Evolutionary conservation across 768 basidiomycete species (phyloP), one percentile per base, ranked within the genome.

Genomic region (Kwoniella europaea): DNA sequence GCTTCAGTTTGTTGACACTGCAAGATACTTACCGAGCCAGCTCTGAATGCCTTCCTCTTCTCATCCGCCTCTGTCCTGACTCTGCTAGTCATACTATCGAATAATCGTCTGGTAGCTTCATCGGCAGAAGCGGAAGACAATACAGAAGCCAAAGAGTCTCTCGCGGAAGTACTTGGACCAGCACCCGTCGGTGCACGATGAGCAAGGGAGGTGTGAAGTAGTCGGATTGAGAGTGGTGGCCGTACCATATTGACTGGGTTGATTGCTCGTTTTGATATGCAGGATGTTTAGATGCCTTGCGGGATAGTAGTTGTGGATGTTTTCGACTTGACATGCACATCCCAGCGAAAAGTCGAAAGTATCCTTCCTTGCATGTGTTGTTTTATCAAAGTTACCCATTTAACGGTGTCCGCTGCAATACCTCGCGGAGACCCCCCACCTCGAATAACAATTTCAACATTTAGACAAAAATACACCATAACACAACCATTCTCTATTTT

Each of bases 141-240:
- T 16, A 44, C 27, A 12, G 67, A 68, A 18, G 67, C 60, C 2
- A 68, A 27, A 1, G 50, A 42, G 16, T 68, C 67, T 20, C 67
- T 60, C 10, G 61, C 20, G 20, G 68, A 56, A 3, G 24, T 46
- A 24, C 20, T 27, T 62, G 61, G 15, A 22, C 20, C 13, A 4
- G 46, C 12, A 12, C 56, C 66, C 5, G 66, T 58, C 5, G 68
- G 68, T 52, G 46, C 22, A 52, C 68, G 52, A 24, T 70, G 68
- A 6, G 63, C 44, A 1, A 70, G 68, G 44, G 68, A 70, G 27
- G 68, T 70, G 56, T 70, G 68, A 1, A 70, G 57, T 29, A 70
- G n/a, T 29, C 68, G 27, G 20, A 62, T 56, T 20, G 68, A 64
- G n/a, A 65, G 22, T 20, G 68, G 56, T 7, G 62, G 63, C 57